These are phyloP conservation scores for Penicillium oxalicum DNA, from an alignment of 2,329 filamentous ascomycete genomes.

Conservation along the genomic window DNA sequence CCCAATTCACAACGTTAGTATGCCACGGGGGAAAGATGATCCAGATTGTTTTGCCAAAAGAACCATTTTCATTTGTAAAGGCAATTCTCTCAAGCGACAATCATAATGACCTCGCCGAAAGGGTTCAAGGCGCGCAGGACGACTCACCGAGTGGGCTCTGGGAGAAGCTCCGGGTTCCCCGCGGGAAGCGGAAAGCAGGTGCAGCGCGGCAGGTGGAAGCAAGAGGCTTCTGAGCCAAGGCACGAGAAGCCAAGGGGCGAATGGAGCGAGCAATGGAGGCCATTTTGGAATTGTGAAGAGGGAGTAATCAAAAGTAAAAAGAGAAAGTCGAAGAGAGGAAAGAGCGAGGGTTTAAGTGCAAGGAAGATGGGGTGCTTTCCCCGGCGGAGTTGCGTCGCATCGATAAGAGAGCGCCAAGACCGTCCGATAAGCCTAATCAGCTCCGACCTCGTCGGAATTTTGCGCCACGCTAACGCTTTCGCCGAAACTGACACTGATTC, in stretches of 20 bases:
- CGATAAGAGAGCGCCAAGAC: constrained; percentile 27
- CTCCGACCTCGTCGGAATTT: constrained; percentile 22
- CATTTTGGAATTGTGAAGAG: constrained; percentile 23
- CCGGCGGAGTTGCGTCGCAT: constrained; percentile 20
- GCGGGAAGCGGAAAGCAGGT: constrained; percentile 37
- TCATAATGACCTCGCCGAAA: background rate
- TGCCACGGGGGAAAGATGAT: too few relatives aligned
- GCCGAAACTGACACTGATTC: constrained; percentile 10
- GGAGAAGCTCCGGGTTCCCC: constrained; percentile 40
- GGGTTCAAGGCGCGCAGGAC: background rate
- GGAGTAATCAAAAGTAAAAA: constrained; percentile 7
- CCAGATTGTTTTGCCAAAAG: too few relatives aligned
- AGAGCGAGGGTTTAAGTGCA: constrained; percentile 24
- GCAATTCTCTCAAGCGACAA: constrained; percentile 3
- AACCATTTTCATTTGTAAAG: background rate
- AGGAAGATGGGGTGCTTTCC: constrained; percentile 21
- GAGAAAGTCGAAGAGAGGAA: constrained; percentile 12
- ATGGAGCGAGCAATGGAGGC: constrained; percentile 32
- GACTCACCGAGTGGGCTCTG: constrained; percentile 37
- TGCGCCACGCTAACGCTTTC: constrained; percentile 16
- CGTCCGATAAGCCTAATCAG: constrained; percentile 19
- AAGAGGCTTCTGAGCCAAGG: constrained; percentile 34
- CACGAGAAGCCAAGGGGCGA: constrained; percentile 34
- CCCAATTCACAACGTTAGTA: constrained; percentile 20
- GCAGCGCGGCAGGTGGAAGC: constrained; percentile 26